These are phyloP conservation scores for Cyanidioschyzon merolae DNA, from an alignment of 23 red algal genomes.

Conservation along the genomic window DNA sequence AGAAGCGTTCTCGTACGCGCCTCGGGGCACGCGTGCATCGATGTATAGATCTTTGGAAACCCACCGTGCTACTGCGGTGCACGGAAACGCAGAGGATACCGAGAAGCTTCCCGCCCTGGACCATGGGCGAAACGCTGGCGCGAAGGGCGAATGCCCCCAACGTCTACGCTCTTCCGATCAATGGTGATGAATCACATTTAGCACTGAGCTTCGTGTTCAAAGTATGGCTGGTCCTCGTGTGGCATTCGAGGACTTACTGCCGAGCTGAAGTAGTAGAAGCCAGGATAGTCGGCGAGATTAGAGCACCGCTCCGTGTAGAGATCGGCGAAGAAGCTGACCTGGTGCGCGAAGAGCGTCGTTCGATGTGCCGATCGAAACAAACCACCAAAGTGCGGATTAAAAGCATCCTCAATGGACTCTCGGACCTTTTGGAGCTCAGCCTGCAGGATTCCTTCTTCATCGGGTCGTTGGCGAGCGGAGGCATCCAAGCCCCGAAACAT, in stretches of 20 bases:
- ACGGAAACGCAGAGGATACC: no score
- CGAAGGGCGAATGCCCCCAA: no score
- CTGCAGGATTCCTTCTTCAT: not conserved
- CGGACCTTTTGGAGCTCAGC: not conserved
- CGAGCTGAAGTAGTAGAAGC: constrained; percentile 14
- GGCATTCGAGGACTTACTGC: not conserved
- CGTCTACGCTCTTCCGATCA: no score
- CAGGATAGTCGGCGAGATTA: constrained; percentile 5
- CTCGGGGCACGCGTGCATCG: no score
- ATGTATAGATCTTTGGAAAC: no score
- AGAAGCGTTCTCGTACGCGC: no score
- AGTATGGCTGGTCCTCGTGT: not conserved
- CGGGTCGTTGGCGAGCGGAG: constrained; percentile 8
- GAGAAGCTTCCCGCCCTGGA: no score
- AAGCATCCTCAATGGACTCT: not conserved
- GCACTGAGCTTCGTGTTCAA: not conserved
- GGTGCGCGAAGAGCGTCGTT: constrained; percentile 10
- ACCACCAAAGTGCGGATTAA: not conserved
- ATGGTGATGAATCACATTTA: not conserved
- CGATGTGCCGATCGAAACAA: constrained; percentile 12
- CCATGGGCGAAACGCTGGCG: no score
- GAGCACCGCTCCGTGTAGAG: constrained; percentile 15
- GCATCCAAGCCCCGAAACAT: constrained; percentile 24
- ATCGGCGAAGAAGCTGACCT: constrained; percentile 15
- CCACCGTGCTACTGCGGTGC: no score